Conservation (phyloP, 2,329 filamentous ascomycete species). For the Fusarium guadeloupense region DNA sequence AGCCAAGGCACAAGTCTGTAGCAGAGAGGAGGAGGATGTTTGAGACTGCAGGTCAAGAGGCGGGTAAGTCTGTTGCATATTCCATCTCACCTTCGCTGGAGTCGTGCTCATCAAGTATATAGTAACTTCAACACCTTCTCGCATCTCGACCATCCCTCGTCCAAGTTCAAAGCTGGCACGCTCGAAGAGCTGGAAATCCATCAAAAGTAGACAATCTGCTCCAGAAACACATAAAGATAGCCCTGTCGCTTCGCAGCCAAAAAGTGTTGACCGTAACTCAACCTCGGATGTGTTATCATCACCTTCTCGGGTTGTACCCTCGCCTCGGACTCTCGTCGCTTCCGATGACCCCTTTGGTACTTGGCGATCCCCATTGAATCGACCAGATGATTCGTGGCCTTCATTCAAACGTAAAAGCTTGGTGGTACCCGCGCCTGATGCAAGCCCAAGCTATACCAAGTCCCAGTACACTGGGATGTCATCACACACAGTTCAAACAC, state of each 20-base stretch:
- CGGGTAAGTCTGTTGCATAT: conserved; percentile 2
- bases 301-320: background rate
- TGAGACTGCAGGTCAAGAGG: conserved; percentile 8
- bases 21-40: conserved; percentile 40
- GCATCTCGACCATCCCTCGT: background rate
- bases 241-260: background rate
- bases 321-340: conserved; percentile 2
- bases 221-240: background rate
- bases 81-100: too few species aligned
- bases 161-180: conserved; percentile 11
- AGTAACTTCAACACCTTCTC: conserved; percentile 1
- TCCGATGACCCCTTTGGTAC: conserved; percentile 18
- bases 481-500: background rate
- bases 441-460: conserved; percentile 29
- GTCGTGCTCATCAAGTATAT: background rate
- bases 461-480: conserved; percentile 24
- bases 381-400: conserved; percentile 23
- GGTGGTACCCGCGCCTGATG: conserved; percentile 3
- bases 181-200: conserved; percentile 27
- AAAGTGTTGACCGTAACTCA: background rate
- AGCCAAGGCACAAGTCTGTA: conserved; percentile 36
- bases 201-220: conserved; percentile 1
- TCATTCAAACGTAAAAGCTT: conserved; percentile 21
- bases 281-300: background rate
- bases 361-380: conserved; percentile 19